Evolutionary conservation across 2,329 filamentous ascomycete species (phyloP).

Genomic region (Penicillium verrucosum): DNA sequence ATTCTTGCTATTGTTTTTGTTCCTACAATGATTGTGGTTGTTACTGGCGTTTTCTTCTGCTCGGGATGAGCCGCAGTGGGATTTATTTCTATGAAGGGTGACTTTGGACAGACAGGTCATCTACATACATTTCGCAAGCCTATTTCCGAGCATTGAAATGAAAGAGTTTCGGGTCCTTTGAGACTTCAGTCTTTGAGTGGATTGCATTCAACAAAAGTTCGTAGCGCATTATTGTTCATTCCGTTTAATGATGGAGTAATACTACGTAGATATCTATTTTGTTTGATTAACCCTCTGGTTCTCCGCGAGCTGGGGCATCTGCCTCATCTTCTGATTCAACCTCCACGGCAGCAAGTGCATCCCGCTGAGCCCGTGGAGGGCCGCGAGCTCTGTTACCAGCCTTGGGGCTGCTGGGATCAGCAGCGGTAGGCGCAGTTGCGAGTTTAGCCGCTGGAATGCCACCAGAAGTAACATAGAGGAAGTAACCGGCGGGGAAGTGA

Average conservation of each 20-base stretch:
- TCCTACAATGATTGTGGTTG: background rate
- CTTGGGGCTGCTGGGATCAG: conserved; percentile 6
- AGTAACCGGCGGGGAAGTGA: conserved; percentile 67
- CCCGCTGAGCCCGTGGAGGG: conserved; percentile 19
- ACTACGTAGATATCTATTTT: background rate
- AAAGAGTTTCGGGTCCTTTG: background rate
- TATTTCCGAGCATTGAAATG: conserved; percentile 1
- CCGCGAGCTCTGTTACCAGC: conserved; percentile 14
- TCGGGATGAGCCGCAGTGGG: background rate
- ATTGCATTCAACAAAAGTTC: background rate
- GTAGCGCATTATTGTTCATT: background rate
- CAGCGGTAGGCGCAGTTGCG: conserved; percentile 9
- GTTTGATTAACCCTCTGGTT: conserved; percentile 16
- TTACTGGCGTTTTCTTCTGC: background rate
- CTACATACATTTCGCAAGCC: background rate
- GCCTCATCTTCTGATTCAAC: conserved; percentile 31
- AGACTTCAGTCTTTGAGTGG: background rate
- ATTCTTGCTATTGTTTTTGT: background rate
- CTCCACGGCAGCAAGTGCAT: conserved; percentile 35
- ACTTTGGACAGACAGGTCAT: background rate
- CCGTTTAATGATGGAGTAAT: background rate
- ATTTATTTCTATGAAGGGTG: conserved; percentile 1
- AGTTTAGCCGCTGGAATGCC: conserved; percentile 61
- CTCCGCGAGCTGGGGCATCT: conserved; percentile 17
- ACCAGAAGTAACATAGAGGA: conserved; percentile 70